Conservation (phyloP, 2,329 filamentous ascomycete species). For the Hypoxylon sp. region DNA sequence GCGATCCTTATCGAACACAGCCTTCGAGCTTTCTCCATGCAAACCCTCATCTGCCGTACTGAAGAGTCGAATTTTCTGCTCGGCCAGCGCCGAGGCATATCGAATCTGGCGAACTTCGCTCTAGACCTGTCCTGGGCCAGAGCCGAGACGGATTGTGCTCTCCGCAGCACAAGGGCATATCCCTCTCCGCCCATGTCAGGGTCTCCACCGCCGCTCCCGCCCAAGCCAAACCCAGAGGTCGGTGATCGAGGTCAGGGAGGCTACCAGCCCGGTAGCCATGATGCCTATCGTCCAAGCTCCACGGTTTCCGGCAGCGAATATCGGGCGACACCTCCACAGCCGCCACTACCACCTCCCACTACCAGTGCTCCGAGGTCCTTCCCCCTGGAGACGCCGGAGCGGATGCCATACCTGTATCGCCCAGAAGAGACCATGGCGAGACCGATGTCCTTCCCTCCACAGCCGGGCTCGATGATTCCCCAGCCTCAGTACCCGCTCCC, state of each 20-base stretch:
- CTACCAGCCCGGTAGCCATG: constrained; percentile 56
- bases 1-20: constrained; percentile 39
- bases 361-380: constrained; percentile 48
- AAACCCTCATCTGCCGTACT: constrained; percentile 55
- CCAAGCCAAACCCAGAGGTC: constrained; percentile 65
- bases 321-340: constrained; percentile 46
- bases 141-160: constrained; percentile 62
- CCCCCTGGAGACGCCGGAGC: constrained; percentile 50
- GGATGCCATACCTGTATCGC: constrained; percentile 52
- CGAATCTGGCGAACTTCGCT: constrained; percentile 62
- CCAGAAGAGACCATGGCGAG: constrained; percentile 49
- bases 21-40: constrained; percentile 58
- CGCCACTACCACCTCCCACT: constrained; percentile 38
- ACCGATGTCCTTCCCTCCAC: constrained; percentile 46
- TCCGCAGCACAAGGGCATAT: constrained; percentile 66
- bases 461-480: constrained; percentile 44
- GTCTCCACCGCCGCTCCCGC: constrained; percentile 68
- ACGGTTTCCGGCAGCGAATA: constrained; percentile 49
- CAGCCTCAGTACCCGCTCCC: constrained; percentile 49
- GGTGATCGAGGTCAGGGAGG: constrained; percentile 61
- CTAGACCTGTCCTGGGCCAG: constrained; percentile 64
- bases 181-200: constrained; percentile 79
- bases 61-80: constrained; percentile 57
- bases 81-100: constrained; percentile 66
- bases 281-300: constrained; percentile 58